Conservation (phyloP, 1,284 basidiomycete species). For the Inonotus obliquus region DNA sequence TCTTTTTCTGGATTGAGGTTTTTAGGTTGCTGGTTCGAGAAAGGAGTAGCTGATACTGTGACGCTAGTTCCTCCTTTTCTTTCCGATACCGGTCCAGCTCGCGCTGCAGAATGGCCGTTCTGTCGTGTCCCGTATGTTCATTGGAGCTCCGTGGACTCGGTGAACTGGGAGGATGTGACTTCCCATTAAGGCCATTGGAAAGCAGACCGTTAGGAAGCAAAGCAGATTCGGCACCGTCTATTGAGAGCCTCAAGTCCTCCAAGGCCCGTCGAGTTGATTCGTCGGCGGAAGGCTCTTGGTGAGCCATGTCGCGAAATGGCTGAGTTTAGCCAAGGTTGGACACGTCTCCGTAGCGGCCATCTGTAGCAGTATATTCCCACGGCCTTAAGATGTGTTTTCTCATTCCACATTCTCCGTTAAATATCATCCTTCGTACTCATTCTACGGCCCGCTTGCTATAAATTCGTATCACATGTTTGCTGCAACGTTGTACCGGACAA, state of each 20-base stretch:
- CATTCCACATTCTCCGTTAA: not conserved
- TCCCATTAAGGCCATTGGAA: slow-evolving; percentile 17
- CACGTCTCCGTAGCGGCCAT: not conserved
- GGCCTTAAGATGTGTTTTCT: not conserved
- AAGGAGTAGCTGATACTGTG: slow-evolving; percentile 84
- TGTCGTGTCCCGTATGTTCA: slow-evolving; percentile 9
- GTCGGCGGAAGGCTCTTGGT: slow-evolving; percentile 5
- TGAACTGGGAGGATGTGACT: not conserved
- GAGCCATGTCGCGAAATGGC: slow-evolving; percentile 6
- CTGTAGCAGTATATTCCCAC: not conserved
- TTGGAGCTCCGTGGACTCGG: slow-evolving; percentile 13
- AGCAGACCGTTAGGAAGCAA: slow-evolving; percentile 3
- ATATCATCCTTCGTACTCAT: too few species aligned
- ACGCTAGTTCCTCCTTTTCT: slow-evolving; percentile 82
- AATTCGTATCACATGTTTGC: too few species aligned
- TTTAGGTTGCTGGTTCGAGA: slow-evolving; percentile 92
- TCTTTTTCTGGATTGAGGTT: slow-evolving; percentile 87
- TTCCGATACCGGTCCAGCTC: slow-evolving; percentile 37
- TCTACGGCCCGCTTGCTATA: too few species aligned
- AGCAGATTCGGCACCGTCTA: slow-evolving; percentile 15
- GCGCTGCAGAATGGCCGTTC: slow-evolving; percentile 23
- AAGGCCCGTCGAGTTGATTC: slow-evolving; percentile 20
- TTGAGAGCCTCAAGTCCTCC: slow-evolving; percentile 20
- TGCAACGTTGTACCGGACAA: too few species aligned
- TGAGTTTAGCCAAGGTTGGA: not conserved